A percentile compares a stretch with the other conserved stretches of the same genome.
These are phyloP conservation scores for Colletotrichum sp. DNA, from an alignment of 2,329 filamentous ascomycete species.

Conservation along the genomic window DNA sequence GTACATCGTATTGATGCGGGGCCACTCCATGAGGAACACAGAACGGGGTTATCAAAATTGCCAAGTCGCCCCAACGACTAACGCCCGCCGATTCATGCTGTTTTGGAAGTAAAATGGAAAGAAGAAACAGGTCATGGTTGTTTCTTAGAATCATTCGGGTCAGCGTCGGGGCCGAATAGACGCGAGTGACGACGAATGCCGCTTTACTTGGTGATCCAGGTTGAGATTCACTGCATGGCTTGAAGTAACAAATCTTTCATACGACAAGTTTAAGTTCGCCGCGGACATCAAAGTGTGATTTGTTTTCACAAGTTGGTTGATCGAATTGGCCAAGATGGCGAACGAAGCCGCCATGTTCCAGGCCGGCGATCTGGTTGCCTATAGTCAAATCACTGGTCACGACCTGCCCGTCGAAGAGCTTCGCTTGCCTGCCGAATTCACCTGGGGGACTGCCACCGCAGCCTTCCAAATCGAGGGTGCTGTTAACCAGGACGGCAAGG, in stretches of 20 bases:
- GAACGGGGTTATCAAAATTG: not conserved
- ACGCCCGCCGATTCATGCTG: not conserved
- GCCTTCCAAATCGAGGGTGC: conserved; percentile 51
- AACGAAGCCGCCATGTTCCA: not conserved
- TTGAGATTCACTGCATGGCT: not conserved
- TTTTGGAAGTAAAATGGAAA: not conserved
- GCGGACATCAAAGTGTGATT: no score
- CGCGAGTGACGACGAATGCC: not conserved
- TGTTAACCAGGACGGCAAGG: conserved; percentile 43
- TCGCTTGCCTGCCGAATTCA: conserved; percentile 39
- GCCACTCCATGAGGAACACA: not conserved
- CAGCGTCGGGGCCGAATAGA: not conserved
- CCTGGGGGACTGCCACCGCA: conserved; percentile 47
- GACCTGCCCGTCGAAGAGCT: not conserved
- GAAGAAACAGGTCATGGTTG: not conserved
- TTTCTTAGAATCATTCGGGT: not conserved
- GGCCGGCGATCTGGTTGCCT: not conserved
- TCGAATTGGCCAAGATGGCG: not conserved
- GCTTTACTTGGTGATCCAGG: not conserved
- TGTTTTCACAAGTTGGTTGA: no score
- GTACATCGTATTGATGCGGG: not conserved
- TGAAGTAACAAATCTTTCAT: no score
- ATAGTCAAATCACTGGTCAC: not conserved
- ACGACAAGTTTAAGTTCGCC: no score
- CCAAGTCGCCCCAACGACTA: not conserved